Evolutionary conservation across 495 filamentous ascomycete genomes (phyloP).

Genomic region (Thermothielavioides terrestris): DNA sequence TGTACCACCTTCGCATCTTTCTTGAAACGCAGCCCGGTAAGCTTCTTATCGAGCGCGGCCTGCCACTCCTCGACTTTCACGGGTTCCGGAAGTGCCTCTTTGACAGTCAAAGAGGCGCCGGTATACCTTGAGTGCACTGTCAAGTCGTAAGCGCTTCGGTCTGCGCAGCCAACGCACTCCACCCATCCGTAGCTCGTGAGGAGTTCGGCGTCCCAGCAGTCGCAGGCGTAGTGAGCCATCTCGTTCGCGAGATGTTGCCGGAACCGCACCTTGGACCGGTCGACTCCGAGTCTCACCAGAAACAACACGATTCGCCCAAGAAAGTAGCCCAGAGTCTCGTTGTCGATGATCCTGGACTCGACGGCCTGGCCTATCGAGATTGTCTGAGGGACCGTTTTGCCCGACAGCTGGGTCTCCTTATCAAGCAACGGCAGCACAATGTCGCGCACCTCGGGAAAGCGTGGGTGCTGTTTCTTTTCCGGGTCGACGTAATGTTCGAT

Average conservation of each 20-base stretch:
- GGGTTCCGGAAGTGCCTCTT: slow-evolving; percentile 51
- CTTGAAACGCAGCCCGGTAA: slow-evolving; percentile 56
- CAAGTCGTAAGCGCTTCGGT: slow-evolving; percentile 59
- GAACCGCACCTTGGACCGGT: slow-evolving; percentile 54
- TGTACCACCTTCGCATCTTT: slow-evolving; percentile 50
- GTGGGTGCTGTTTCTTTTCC: neutral
- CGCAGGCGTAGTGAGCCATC: slow-evolving; percentile 64
- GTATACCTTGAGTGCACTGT: slow-evolving; percentile 57
- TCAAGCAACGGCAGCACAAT: slow-evolving; percentile 36
- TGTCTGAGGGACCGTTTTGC: slow-evolving; percentile 38
- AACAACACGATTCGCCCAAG: slow-evolving; percentile 54
- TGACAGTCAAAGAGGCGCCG: slow-evolving; percentile 49
- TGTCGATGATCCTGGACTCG: slow-evolving; percentile 50
- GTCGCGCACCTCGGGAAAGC: neutral
- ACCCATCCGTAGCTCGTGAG: slow-evolving; percentile 61
- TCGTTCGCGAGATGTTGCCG: slow-evolving; percentile 66
- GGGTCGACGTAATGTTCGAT: neutral
- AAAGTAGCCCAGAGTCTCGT: slow-evolving; percentile 66
- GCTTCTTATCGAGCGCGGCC: slow-evolving; percentile 54
- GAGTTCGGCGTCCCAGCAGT: slow-evolving; percentile 65
- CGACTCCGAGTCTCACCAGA: slow-evolving; percentile 49
- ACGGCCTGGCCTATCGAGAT: slow-evolving; percentile 55
- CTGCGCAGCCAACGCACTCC: slow-evolving; percentile 55
- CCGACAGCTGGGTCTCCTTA: slow-evolving; percentile 44
- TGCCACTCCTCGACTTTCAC: slow-evolving; percentile 52